phyloP scores from a whole-genome alignment of 2,329 filamentous ascomycete species.

The Incumbomyces delicatus region DNA sequence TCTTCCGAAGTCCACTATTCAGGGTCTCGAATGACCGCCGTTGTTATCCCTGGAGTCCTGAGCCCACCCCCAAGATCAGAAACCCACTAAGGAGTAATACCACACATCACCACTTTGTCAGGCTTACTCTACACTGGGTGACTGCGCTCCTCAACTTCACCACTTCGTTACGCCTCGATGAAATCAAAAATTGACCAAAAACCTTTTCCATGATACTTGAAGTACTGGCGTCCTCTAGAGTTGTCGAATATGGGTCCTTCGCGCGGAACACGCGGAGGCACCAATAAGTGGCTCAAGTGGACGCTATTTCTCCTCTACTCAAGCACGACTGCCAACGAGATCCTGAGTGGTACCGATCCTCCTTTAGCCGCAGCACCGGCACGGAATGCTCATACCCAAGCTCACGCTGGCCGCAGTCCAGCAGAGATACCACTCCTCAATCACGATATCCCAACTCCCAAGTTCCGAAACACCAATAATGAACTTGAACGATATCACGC shows the following conservation, averaged over 20 bases:
- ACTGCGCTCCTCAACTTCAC: background rate
- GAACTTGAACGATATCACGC: constrained; percentile 35
- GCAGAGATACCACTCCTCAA: constrained; percentile 21
- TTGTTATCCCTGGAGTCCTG: too few species aligned
- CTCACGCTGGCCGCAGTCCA: constrained; percentile 21
- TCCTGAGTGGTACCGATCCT: constrained; percentile 8
- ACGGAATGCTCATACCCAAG: constrained; percentile 12
- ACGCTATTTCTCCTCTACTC: constrained; percentile 17
- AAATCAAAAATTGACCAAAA: too few species aligned
- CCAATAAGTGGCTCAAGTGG: constrained; percentile 18
- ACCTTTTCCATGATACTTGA: background rate
- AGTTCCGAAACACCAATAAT: constrained; percentile 20
- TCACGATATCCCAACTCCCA: constrained; percentile 18
- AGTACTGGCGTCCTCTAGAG: background rate
- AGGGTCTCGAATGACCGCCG: too few species aligned
- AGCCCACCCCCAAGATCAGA: background rate
- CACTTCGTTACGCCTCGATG: background rate
- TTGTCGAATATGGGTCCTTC: constrained; percentile 15
- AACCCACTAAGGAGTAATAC: constrained; percentile 1
- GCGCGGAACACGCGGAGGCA: constrained; percentile 12
- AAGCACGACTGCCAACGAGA: constrained; percentile 13
- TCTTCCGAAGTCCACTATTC: too few species aligned
- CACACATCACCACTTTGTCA: background rate
- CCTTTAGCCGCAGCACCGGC: constrained; percentile 8
- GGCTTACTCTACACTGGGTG: background rate